These are phyloP conservation scores for Pelargonium citronellum DNA, from an alignment of 441 rosid genomes.

Conservation along the genomic window DNA sequence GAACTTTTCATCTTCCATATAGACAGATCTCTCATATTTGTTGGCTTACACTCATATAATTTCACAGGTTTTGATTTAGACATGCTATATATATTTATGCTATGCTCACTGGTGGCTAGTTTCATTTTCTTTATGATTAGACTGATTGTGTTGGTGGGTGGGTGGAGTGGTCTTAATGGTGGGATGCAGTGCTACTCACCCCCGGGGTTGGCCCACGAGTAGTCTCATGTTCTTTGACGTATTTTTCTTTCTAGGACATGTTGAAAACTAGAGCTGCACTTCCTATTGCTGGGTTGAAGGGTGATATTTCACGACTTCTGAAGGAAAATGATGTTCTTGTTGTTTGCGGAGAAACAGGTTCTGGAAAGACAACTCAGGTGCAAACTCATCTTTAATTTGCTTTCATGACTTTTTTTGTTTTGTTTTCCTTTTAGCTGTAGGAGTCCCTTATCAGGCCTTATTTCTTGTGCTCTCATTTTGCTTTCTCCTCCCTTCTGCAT, in stretches of 20 bases:
- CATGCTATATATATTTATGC: too few species aligned
- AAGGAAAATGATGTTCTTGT: constrained; percentile 73
- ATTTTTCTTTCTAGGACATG: constrained; percentile 47
- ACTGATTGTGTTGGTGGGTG: too few species aligned
- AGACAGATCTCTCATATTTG: too few species aligned
- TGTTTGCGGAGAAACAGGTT: constrained; percentile 96
- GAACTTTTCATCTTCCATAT: too few species aligned
- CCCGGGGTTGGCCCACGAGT: constrained; percentile 5
- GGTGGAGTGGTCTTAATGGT: too few species aligned
- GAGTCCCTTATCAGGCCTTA: constrained; percentile 1
- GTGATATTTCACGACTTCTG: constrained; percentile 55
- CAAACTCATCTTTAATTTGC: constrained; percentile 18
- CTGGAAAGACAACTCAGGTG: constrained; percentile 98
- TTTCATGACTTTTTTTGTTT: constrained; percentile 12
- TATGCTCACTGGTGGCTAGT: too few species aligned
- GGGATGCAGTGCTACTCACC: too few species aligned
- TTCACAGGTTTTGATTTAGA: too few species aligned
- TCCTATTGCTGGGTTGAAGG: constrained; percentile 66
- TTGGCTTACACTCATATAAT: too few species aligned
- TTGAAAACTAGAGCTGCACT: constrained; percentile 60
- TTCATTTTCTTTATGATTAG: too few species aligned
- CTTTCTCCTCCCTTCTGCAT: constrained; percentile 11
- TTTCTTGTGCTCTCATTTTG: constrained; percentile 16
- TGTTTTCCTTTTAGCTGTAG: not conserved
- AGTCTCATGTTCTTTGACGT: not conserved